Percentiles rank a stretch among this genome's conserved stretches.
Conservation (phyloP, 2,329 filamentous ascomycete species). For the Mycogone perniciosa region DNA sequence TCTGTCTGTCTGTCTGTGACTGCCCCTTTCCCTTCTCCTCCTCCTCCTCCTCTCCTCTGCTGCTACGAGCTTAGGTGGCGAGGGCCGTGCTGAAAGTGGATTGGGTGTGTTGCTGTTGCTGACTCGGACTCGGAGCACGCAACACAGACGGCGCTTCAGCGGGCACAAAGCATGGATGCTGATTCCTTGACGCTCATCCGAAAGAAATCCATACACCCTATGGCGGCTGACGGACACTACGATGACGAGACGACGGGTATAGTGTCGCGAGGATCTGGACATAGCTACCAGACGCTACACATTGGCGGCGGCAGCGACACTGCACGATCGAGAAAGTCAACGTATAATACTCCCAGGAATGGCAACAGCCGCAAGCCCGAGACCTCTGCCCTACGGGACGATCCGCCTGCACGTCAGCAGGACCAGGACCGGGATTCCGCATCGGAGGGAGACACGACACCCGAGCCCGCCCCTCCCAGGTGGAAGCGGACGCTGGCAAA, state of each 20-base stretch:
- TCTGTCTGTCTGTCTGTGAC: background rate
- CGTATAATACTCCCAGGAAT: constrained; percentile 1
- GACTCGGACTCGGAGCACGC: background rate
- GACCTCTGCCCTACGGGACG: background rate
- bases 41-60: background rate
- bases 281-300: constrained; percentile 36
- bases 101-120: no score
- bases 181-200: constrained; percentile 10
- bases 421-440: constrained; percentile 1
- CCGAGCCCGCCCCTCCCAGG: constrained; percentile 31
- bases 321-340: constrained; percentile 6
- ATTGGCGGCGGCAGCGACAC: constrained; percentile 7
- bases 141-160: constrained; percentile 11
- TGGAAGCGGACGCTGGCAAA: constrained; percentile 43
- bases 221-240: constrained; percentile 12
- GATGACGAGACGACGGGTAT: constrained; percentile 39
- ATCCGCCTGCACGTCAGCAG: constrained; percentile 1
- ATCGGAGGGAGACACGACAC: background rate
- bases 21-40: background rate
- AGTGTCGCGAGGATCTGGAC: constrained; percentile 27
- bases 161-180: constrained; percentile 11
- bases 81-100: background rate
- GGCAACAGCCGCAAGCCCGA: background rate
- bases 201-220: background rate
- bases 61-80: background rate